Evolutionary conservation across 768 basidiomycete genomes (phyloP).

Genomic region (Fomitopsis pulvina): DNA sequence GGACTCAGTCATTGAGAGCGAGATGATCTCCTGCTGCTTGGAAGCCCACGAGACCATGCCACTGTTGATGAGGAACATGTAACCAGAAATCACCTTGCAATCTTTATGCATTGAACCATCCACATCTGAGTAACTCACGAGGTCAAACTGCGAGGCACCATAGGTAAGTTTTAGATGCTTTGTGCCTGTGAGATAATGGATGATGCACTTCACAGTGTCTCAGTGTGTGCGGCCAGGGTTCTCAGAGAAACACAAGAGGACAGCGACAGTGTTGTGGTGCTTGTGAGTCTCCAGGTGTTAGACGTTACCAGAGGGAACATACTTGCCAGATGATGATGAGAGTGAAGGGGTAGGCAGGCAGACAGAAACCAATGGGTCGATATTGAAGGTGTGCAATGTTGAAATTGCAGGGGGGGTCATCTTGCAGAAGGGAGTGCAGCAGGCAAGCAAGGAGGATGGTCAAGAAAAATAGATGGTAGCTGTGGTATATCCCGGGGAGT

Average conservation of each 20-base stretch:
- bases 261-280: too few species aligned
- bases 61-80: constrained; percentile 24
- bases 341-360: too few species aligned
- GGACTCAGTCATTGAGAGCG: constrained; percentile 30
- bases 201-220: constrained; percentile 19
- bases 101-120: constrained; percentile 5
- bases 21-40: constrained; percentile 29
- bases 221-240: constrained; percentile 19
- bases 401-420: too few species aligned
- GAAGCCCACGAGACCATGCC: constrained; percentile 39
- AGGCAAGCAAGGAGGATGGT: too few species aligned
- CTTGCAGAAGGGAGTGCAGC: too few species aligned
- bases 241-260: constrained; percentile 18
- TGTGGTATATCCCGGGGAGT: too few species aligned
- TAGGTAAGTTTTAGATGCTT: constrained; percentile 7
- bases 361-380: too few species aligned
- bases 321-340: too few species aligned
- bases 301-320: too few species aligned
- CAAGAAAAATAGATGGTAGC: too few species aligned
- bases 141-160: constrained; percentile 7
- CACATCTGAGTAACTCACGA: constrained; percentile 8
- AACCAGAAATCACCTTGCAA: constrained; percentile 23
- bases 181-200: constrained; percentile 25
- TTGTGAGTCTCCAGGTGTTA: too few species aligned
- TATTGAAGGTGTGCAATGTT: too few species aligned